Evolutionary conservation across 805 yeast species (phyloP).

Genomic region (Starmerella cellae): DNA sequence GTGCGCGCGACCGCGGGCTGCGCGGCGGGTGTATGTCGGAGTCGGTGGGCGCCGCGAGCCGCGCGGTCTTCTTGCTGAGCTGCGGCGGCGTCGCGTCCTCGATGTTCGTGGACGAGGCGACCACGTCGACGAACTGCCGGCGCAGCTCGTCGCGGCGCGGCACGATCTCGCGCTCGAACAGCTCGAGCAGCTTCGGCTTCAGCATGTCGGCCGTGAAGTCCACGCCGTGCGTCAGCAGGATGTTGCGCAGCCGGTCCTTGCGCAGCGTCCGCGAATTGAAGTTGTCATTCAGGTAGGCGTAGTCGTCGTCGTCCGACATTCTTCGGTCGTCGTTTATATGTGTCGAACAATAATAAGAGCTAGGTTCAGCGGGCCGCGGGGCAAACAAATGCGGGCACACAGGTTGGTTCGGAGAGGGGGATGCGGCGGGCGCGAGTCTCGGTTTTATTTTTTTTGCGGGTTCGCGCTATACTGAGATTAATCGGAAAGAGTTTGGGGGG

Average conservation of each 20-base stretch:
- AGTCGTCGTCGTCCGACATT: conserved; percentile 14
- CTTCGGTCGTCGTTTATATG: too few relatives aligned
- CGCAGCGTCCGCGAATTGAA: conserved; percentile 56
- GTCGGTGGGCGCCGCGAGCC: neutral
- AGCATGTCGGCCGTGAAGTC: conserved; percentile 48
- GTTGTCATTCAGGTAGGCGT: conserved; percentile 28
- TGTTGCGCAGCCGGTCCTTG: conserved; percentile 55
- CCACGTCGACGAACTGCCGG: conserved; percentile 24
- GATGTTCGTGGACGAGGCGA: conserved; percentile 30
- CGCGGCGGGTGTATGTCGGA: neutral
- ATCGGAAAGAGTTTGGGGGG: too few relatives aligned
- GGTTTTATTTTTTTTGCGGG: too few relatives aligned
- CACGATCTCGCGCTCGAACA: conserved; percentile 43
- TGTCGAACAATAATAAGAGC: too few relatives aligned
- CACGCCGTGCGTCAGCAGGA: conserved; percentile 52
- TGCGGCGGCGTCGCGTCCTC: conserved; percentile 28
- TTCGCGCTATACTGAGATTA: too few relatives aligned
- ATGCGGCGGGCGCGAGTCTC: too few relatives aligned
- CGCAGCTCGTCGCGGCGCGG: conserved; percentile 37
- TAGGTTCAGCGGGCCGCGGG: too few relatives aligned
- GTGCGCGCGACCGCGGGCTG: conserved; percentile 2
- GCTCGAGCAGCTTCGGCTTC: conserved; percentile 48
- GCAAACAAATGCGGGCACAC: too few relatives aligned
- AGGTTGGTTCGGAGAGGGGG: too few relatives aligned
- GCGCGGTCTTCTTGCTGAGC: neutral